Evolutionary conservation across 306 rosid genomes (phyloP), one percentile per base, ranked within the genome.

Genomic region (Cucurbita argyrosperma): DNA sequence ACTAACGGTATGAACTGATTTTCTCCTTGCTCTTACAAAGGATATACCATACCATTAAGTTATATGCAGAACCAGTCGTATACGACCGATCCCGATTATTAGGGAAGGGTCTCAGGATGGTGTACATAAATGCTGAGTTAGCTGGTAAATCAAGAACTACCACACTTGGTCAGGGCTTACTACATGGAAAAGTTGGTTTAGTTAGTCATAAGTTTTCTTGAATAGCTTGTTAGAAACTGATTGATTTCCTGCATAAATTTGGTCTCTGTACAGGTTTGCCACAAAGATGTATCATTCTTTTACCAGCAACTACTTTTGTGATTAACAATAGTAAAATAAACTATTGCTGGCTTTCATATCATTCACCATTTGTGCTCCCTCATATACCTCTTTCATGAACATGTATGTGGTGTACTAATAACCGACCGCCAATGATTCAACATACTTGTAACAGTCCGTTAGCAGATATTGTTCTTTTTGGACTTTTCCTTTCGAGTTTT

Each of bases 81-180:
- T 47, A 23, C 19, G 5, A 47, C 16, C 8, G 74, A 68, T 58
- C 52, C 58, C 23, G 14, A 55, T 19, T 64, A 67, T 63, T 67
- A 67, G 72, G 72, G 6, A 23, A 26, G 74, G 74, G 74, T 69
- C 58, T 46, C 45, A 49, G 74, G 58, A 49, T 69, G 74, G 74
- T 69, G 74, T 72, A 72, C 64, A 72, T 72, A 56, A 72, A 38
- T 38, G 43, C 16, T 69, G 74, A 69, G 74, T 49, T 67, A 67
- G 55, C 55, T 67, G 55, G 54, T 19, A 67, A 66, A 67, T 67
- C 55, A 19, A 67, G 4, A 50, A 19, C 58, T 35, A 23, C 74
- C 45, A 21, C 54, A 69, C 23, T 69, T 49, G 42, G 21, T 14
- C 74, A 46, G 10, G 65, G 19, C 72, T 30, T 30, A 30, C 35